Evolutionary conservation across 148 eudicot genomes (phyloP).

Genomic region (Arbutus unedo): DNA sequence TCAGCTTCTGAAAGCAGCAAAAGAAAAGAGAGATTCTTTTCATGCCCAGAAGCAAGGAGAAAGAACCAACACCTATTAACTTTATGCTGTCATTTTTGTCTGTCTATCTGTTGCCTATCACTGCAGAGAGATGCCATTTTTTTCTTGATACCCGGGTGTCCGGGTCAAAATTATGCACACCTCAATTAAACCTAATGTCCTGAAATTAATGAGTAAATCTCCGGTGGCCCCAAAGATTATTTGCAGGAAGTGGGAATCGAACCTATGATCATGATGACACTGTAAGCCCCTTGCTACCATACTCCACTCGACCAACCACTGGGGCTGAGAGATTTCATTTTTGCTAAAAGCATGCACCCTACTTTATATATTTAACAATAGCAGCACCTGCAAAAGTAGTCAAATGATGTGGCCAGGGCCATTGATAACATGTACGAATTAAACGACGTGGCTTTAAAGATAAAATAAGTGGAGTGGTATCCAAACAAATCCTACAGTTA

Average conservation of each 20-base stretch:
- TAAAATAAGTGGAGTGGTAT: background rate
- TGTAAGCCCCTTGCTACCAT: too few relatives aligned
- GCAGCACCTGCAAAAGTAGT: background rate
- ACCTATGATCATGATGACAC: too few relatives aligned
- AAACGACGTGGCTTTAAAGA: background rate
- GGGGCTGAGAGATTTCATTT: background rate
- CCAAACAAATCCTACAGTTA: background rate
- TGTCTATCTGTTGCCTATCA: background rate
- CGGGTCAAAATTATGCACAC: background rate
- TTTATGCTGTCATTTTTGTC: background rate
- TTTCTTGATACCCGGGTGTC: background rate
- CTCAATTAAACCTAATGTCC: background rate
- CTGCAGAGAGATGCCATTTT: background rate
- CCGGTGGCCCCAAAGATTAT: background rate
- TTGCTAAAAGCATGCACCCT: background rate
- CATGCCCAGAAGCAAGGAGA: background rate
- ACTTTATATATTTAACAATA: background rate
- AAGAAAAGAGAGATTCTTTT: slow-evolving; percentile 9
- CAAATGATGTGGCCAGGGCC: too few relatives aligned
- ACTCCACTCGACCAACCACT: too few relatives aligned
- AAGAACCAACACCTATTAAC: background rate
- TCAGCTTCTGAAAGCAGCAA: slow-evolving; percentile 2
- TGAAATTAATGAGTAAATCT: background rate
- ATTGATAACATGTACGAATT: too few relatives aligned
- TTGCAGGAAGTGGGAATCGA: too few relatives aligned